phyloP scores from a whole-genome alignment of 2,329 filamentous ascomycete species.

The Talaromyces marneffei region DNA sequence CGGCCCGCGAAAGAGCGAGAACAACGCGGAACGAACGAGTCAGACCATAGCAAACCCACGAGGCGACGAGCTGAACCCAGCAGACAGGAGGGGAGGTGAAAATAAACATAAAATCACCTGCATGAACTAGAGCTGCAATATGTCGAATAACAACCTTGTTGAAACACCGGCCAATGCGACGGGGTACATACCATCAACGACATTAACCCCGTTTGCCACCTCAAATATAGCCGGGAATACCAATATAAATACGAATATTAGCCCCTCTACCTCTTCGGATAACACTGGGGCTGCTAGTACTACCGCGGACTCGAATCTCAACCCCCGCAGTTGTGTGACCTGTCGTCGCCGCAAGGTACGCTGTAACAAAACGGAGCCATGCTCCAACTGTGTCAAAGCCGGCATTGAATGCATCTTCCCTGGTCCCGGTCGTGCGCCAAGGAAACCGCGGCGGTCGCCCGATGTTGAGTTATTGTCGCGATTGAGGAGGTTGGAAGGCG shows the following conservation, averaged over 20 bases:
- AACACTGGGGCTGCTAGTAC: not conserved
- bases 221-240: not conserved
- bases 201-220: not conserved
- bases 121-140: not conserved
- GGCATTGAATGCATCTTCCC: constrained; percentile 59
- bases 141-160: not conserved
- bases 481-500: constrained; percentile 53
- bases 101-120: not conserved
- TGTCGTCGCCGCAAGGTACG: constrained; percentile 45
- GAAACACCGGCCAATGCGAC: not conserved
- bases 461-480: constrained; percentile 57
- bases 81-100: no score
- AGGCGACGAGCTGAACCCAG: not conserved
- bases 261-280: not conserved
- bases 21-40: not conserved
- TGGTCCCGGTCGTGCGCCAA: constrained; percentile 54
- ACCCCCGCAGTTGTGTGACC: constrained; percentile 42
- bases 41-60: not conserved
- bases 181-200: not conserved
- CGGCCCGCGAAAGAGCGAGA: not conserved
- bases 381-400: constrained; percentile 44
- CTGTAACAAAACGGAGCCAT: constrained; percentile 45
- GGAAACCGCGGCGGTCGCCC: constrained; percentile 52
- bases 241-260: not conserved
- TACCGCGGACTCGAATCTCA: constrained; percentile 18